Percentiles rank a stretch among this genome's conserved stretches.
These are phyloP conservation scores for Macrolepiota fuliginosa DNA, from an alignment of 768 basidiomycete species.

Conservation along the genomic window DNA sequence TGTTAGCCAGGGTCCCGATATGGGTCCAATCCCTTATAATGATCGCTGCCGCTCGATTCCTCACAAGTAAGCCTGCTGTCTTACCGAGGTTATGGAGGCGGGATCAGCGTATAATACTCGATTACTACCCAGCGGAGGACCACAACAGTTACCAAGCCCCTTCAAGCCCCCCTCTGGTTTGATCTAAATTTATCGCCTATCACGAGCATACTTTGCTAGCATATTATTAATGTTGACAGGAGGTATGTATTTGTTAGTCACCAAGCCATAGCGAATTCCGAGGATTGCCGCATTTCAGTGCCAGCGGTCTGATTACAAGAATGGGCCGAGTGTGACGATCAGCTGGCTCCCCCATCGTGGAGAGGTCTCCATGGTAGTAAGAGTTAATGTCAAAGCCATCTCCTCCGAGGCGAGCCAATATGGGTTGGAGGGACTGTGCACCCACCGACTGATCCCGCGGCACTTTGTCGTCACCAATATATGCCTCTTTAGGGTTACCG, in stretches of 20 bases:
- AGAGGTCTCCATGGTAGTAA: not conserved
- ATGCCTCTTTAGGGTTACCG: not conserved
- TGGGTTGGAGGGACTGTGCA: not conserved
- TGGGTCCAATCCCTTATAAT: too few relatives aligned
- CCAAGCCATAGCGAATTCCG: slow-evolving; percentile 2
- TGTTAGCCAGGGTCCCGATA: too few relatives aligned
- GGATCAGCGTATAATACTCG: too few relatives aligned
- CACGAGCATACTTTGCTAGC: not conserved
- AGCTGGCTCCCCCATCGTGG: not conserved
- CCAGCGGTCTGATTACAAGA: not conserved
- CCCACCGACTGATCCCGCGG: not conserved
- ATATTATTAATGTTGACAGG: not conserved
- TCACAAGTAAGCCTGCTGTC: too few relatives aligned
- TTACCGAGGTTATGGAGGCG: too few relatives aligned
- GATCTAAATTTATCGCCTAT: not conserved
- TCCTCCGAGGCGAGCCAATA: not conserved
- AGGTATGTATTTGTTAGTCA: not conserved
- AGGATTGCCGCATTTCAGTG: not conserved
- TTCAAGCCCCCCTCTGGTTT: not conserved
- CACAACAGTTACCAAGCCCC: too few relatives aligned
- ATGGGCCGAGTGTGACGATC: not conserved
- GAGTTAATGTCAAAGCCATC: not conserved
- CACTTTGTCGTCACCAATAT: not conserved
- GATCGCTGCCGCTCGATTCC: too few relatives aligned
- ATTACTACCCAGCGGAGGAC: too few relatives aligned